Base-by-base conservation (phyloP, 176 grass and related monocot genomes). In the Rhynchospora pubera region DNA sequence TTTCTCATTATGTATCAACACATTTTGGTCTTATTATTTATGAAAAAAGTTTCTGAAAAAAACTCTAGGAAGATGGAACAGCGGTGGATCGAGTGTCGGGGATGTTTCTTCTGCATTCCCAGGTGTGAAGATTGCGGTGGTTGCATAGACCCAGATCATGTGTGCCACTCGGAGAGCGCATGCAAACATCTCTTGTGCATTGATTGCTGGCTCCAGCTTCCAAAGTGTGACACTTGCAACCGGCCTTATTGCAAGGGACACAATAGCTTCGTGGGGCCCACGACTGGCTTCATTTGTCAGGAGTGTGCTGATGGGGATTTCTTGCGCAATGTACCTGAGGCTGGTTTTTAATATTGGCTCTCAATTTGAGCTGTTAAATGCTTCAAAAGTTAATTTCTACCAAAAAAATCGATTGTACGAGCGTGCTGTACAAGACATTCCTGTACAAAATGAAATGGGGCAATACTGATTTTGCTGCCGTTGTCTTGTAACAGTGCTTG, bases 201-300 rank as follows among this genome's bases (percentile, higher is more conserved):
- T 43, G 62, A 93, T 3, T 99, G 96, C 77, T 99, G 92, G 92
- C 89, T 99, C 74, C 81, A 69, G 83, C 85, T 86, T 63, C 87
- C 86, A 0, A 99, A 95, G 84, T 99, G 96, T 39, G 81, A 87
- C 65, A 87, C 82, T 26, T 99, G 96, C 79, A 99, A 95, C 68
- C 82, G 87, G 47, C 96, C 96, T 44, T 95, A 93, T 57, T 99
- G 96, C 51, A 60, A 87, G 56, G 70, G 80, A 16, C 87, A 95
- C 81, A 86, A 64, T 21, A 85, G 84, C 77, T 22, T 87, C 5
- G 76, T 79, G 70, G 84, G 79, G 18, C 47, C 62, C 0, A 83
- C 80, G 9, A 81, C 69, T 62, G 87, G 88, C 28, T 93, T 95
- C 47, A 78, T 89, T 28, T 90, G 96, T 80, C 89, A 91, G 9